phyloP scores from a whole-genome alignment of 345 rosid species.

The Excoecaria cochinchinensis region DNA sequence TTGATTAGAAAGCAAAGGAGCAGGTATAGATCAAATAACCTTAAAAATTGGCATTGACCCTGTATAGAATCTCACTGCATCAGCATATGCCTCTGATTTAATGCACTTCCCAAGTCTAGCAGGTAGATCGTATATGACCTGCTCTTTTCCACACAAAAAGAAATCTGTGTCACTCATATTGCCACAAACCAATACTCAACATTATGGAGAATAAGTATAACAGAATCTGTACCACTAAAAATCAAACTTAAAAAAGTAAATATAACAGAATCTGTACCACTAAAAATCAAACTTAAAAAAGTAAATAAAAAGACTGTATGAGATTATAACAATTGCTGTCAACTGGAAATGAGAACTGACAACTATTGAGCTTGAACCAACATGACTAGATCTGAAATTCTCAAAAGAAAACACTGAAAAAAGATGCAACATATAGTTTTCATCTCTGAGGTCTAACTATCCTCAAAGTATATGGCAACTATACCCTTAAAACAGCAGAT shows the following conservation, averaged over 20 bases:
- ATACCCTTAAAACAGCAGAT: background rate
- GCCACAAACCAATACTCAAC: slow-evolving; percentile 17
- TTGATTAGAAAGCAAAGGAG: slow-evolving; percentile 3
- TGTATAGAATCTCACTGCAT: slow-evolving; percentile 90
- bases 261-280: background rate
- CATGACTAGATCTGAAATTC: background rate
- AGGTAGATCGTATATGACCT: slow-evolving; percentile 99
- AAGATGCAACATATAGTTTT: background rate
- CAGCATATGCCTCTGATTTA: slow-evolving; percentile 87
- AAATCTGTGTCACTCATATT: slow-evolving; percentile 40
- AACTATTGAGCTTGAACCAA: slow-evolving; percentile 7
- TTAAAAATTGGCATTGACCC: slow-evolving; percentile 99
- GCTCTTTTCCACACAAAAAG: slow-evolving; percentile 57
- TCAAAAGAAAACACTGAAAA: slow-evolving; percentile 5
- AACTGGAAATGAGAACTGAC: background rate
- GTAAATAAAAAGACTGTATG: background rate
- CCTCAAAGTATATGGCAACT: background rate
- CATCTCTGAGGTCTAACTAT: background rate
- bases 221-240: background rate
- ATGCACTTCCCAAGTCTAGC: slow-evolving; percentile 92
- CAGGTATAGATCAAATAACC: slow-evolving; percentile 36
- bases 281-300: background rate
- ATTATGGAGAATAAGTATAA: background rate
- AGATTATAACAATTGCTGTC: background rate
- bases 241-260: too few species aligned